phyloP scores from a whole-genome alignment of 306 rosid genomes.

The Cucumis hystrix region DNA sequence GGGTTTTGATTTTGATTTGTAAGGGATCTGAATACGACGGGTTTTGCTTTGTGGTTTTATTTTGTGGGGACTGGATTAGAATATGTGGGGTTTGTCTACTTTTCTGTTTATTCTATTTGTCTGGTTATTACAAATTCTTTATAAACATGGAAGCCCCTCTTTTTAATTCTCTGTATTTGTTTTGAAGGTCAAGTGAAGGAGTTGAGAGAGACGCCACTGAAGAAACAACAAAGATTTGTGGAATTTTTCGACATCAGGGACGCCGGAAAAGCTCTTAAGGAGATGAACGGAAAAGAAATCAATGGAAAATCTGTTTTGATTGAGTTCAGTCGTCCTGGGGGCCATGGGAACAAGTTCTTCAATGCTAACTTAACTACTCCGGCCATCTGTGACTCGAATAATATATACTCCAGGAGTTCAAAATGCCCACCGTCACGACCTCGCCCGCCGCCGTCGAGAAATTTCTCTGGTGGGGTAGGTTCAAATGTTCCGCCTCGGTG shows the following conservation, averaged over 20 bases:
- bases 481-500: constrained; percentile 7
- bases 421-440: constrained; percentile 10
- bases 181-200: constrained; percentile 64
- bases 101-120: background rate
- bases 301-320: constrained; percentile 41
- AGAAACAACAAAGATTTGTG: constrained; percentile 65
- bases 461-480: constrained; percentile 10
- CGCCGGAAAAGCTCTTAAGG: constrained; percentile 49
- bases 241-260: constrained; percentile 75
- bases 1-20: background rate
- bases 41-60: background rate
- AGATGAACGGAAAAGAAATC: constrained; percentile 64
- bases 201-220: constrained; percentile 54
- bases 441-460: background rate
- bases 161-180: background rate
- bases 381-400: background rate
- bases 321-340: constrained; percentile 66
- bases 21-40: background rate
- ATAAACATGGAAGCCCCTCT: background rate
- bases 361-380: background rate
- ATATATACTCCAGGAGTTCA: background rate
- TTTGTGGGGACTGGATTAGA: background rate
- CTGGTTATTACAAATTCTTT: background rate
- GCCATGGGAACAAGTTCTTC: constrained; percentile 31
- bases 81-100: background rate